Conservation (phyloP, 257 asterid genomes). For the Przewalskia tangutica region DNA sequence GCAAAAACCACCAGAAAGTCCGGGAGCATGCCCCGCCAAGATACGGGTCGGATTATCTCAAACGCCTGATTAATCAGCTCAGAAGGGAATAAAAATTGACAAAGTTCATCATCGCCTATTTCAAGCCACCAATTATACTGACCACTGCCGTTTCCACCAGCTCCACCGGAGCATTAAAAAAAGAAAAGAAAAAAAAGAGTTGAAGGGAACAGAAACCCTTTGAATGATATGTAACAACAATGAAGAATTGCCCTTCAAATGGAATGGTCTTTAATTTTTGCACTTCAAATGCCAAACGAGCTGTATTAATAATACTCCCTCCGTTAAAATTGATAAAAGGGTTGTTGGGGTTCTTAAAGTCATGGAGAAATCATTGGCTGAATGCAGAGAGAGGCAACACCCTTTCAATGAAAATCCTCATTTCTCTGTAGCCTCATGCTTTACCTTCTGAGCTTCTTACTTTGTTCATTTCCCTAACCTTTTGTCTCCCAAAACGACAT, state of each 20-base stretch:
- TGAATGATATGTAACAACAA: background rate
- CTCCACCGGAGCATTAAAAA: background rate
- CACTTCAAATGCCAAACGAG: background rate
- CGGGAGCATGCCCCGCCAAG: slow-evolving; percentile 33
- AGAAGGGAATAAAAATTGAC: background rate
- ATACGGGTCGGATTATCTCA: slow-evolving; percentile 18
- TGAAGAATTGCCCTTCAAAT: background rate
- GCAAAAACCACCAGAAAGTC: slow-evolving; percentile 11
- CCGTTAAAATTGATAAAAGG: background rate
- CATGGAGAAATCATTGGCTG: slow-evolving; percentile 16
- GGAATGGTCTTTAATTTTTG: too few species aligned
- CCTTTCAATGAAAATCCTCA: slow-evolving; percentile 18
- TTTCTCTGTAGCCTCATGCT: background rate
- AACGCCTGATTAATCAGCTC: background rate
- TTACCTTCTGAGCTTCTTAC: background rate
- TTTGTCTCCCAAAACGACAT: background rate
- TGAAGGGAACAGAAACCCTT: background rate
- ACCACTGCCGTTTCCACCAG: background rate
- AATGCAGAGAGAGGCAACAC: slow-evolving; percentile 46
- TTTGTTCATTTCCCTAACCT: background rate
- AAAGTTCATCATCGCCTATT: background rate
- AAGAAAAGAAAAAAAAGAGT: background rate
- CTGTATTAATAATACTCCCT: background rate
- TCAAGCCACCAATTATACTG: too few species aligned
- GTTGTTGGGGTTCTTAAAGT: slow-evolving; percentile 7